Conservation (phyloP, 169 alveolate genomes). For the Amoebophrya sp. region DNA sequence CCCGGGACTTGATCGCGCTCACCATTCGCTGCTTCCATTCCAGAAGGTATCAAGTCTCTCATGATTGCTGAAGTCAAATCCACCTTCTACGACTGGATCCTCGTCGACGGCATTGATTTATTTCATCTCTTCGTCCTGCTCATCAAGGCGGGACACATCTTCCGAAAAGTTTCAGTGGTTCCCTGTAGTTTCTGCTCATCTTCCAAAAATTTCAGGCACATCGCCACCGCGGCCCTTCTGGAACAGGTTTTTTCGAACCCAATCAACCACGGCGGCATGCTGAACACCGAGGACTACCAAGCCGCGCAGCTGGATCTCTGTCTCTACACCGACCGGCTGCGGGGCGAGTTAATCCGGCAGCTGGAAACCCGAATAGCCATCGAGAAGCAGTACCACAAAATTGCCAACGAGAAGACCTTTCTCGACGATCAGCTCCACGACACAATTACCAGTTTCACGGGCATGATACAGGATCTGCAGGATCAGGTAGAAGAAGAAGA, state of each 20-base stretch:
- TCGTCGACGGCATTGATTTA: too few relatives aligned
- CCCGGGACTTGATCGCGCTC: constrained; percentile 9
- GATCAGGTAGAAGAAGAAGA: too few relatives aligned
- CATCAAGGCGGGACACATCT: too few relatives aligned
- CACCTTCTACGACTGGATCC: too few relatives aligned
- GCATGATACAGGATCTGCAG: background rate
- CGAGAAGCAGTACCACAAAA: background rate
- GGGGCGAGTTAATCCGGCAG: constrained; percentile 3
- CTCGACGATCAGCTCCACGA: constrained; percentile 7
- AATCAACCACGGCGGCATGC: background rate
- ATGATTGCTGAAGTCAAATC: too few relatives aligned
- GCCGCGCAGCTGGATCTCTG: background rate
- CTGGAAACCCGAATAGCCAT: background rate
- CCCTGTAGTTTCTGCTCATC: too few relatives aligned
- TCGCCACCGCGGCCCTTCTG: background rate
- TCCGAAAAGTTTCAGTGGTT: too few relatives aligned
- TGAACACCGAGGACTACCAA: too few relatives aligned
- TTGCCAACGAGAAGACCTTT: background rate
- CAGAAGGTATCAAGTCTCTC: background rate
- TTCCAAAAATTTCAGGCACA: constrained; percentile 22
- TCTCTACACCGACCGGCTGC: background rate
- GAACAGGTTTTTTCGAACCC: background rate
- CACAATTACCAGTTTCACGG: background rate
- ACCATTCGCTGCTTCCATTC: constrained; percentile 4
- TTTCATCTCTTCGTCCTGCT: too few relatives aligned